Percentiles rank a stretch among this genome's conserved stretches.
These are phyloP conservation scores for Mortierella alpina DNA, from an alignment of 192 early-diverging fungal species.

Conservation along the genomic window DNA sequence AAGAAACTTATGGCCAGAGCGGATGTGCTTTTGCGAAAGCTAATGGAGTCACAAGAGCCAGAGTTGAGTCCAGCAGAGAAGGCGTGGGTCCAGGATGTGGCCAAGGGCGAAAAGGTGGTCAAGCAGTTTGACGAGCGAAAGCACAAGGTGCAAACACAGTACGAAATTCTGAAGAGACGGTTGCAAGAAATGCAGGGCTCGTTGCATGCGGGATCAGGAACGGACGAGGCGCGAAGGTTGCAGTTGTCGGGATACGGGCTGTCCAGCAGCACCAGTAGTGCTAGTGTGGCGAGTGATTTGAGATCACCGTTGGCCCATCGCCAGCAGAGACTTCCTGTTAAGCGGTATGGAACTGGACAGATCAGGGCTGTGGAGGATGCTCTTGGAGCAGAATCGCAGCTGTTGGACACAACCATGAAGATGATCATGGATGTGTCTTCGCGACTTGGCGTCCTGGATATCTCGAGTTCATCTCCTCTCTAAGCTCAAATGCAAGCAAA, in stretches of 20 bases:
- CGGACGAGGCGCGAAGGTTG: no score
- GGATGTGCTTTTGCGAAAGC: constrained; percentile 70
- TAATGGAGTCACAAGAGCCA: constrained; percentile 71
- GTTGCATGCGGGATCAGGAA: neutral
- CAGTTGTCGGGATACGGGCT: no score
- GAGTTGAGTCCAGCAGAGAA: constrained; percentile 69
- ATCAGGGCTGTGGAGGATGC: constrained; percentile 17
- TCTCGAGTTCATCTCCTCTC: neutral
- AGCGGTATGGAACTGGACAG: constrained; percentile 34
- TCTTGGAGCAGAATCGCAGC: constrained; percentile 7
- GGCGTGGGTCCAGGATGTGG: constrained; percentile 59
- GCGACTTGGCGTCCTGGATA: constrained; percentile 19
- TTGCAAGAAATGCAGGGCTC: constrained; percentile 17
- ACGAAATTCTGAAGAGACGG: constrained; percentile 29
- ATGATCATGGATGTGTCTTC: constrained; percentile 22
- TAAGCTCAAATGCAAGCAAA: neutral
- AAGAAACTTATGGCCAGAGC: constrained; percentile 59
- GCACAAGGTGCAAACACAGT: constrained; percentile 30
- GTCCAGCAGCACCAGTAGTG: no score
- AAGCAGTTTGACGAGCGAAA: constrained; percentile 27
- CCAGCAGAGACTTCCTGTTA: neutral
- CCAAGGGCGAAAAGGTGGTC: constrained; percentile 15
- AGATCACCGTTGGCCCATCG: neutral
- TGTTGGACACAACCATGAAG: constrained; percentile 36
- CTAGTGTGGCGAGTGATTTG: neutral